Evolutionary conservation across 2,329 filamentous ascomycete species (phyloP), one percentile per base, ranked within the genome.

Genomic region (Diplodia scrobiculata): DNA sequence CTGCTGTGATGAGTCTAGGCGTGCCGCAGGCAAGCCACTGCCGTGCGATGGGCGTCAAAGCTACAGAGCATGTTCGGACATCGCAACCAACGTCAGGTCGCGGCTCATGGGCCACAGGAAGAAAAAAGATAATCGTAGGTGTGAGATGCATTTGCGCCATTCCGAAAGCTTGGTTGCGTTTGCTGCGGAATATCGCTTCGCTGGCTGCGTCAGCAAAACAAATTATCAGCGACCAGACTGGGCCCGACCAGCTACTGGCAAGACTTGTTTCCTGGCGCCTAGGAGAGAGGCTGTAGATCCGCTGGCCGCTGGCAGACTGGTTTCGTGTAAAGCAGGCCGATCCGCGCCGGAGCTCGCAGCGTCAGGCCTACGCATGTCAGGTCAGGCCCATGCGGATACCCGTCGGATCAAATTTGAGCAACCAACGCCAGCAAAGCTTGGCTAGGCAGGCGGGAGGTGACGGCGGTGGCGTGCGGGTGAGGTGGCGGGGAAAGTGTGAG

Each of bases 381-480:
- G 25, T 34, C 27, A 19, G 25, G 9, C 45, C 13, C 27, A 36
- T 62, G 45, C 58, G 36, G 58, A 50, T 13, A 25, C n/a, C 45
- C 58, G 34, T 62, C n/a, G 29, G 29, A 50, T 62, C 58, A 19
- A 19, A 21, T 5, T 32, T 60, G 55, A 27, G 14, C 55, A 50
- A 19, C 58, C 58, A 62, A 62, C 27, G 45, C 10, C 41, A 62
- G 58, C 17, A 62, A 62, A 62, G 45, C 58, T 62, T 62, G 58
- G 38, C 27, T n/a, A 45, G 38, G n/a, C 13, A 45, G 38, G n/a
- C 14, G 25, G 25, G 25, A 10, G 25, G 36, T 29, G 36, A 32
- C 38, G 17, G 54, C 38, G 54, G 38, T 59, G 54, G 54, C 45
- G 29, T 36, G 41, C 10, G 45, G 21, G 55, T 48, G 27, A 48